phyloP scores from a whole-genome alignment of 2,329 filamentous ascomycete genomes.

The Neonectria faginata region DNA sequence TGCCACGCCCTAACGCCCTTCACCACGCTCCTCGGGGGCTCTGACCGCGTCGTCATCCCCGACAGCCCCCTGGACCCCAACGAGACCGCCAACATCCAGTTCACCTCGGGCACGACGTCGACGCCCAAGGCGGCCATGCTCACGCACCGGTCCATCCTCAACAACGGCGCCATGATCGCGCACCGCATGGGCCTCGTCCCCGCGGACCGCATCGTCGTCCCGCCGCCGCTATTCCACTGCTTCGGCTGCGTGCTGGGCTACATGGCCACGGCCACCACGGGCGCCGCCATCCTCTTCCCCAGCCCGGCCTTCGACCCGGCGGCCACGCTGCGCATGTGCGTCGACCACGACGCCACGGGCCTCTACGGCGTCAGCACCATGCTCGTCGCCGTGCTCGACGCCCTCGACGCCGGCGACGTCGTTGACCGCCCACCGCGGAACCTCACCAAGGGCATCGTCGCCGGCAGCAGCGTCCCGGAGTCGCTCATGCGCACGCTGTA shows the following conservation, averaged over 20 bases:
- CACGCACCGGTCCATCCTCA: slow-evolving; percentile 86
- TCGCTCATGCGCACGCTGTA: slow-evolving; percentile 84
- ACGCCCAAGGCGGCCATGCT: slow-evolving; percentile 92
- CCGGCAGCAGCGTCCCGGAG: slow-evolving; percentile 86
- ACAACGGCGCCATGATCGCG: slow-evolving; percentile 89
- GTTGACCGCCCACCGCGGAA: slow-evolving; percentile 41
- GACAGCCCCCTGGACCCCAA: slow-evolving; percentile 63
- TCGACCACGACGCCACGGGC: slow-evolving; percentile 66
- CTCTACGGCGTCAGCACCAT: slow-evolving; percentile 95
- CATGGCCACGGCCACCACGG: slow-evolving; percentile 89
- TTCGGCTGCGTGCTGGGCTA: slow-evolving; percentile 94
- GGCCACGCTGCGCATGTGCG: slow-evolving; percentile 72
- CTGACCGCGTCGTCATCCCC: slow-evolving; percentile 53
- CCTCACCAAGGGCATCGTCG: slow-evolving; percentile 90
- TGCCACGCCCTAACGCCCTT: slow-evolving; percentile 61
- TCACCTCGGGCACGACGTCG: slow-evolving; percentile 95
- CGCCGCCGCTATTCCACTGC: slow-evolving; percentile 89
- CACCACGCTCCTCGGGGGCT: slow-evolving; percentile 52
- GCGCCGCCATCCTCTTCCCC: slow-evolving; percentile 85
- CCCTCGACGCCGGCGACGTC: slow-evolving; percentile 65
- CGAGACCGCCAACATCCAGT: slow-evolving; percentile 94
- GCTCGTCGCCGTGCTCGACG: slow-evolving; percentile 88
- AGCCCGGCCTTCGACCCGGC: slow-evolving; percentile 86
- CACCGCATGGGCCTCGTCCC: slow-evolving; percentile 83
- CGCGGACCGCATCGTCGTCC: slow-evolving; percentile 82